phyloP scores from a whole-genome alignment of 352 stramenopile genomes.

The Phytophthora sojae region DNA sequence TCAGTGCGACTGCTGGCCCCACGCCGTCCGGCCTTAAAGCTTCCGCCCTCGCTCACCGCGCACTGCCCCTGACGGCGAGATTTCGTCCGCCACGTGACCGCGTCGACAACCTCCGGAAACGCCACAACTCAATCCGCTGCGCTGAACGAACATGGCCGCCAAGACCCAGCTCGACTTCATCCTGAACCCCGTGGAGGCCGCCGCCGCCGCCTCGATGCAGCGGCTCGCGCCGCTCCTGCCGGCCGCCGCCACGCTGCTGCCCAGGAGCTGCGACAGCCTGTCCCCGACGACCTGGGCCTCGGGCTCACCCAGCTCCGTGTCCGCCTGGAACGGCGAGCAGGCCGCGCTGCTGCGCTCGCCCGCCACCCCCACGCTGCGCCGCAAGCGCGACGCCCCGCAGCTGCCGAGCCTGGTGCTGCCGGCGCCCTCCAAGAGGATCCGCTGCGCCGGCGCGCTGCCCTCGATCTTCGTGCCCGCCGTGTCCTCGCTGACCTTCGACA shows the following conservation, averaged over 20 bases:
- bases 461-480: slow-evolving; percentile 30
- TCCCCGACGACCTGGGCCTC: slow-evolving; percentile 3
- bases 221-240: slow-evolving; percentile 7
- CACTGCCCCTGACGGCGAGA: not conserved
- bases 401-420: slow-evolving; percentile 1
- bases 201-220: not conserved
- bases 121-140: slow-evolving; percentile 28
- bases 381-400: slow-evolving; percentile 24
- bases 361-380: slow-evolving; percentile 4
- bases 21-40: not conserved
- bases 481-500: slow-evolving; percentile 27
- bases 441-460: slow-evolving; percentile 15
- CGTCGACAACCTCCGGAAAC: slow-evolving; percentile 2
- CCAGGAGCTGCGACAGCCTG: slow-evolving; percentile 5
- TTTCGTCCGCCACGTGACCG: not conserved
- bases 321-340: slow-evolving; percentile 35
- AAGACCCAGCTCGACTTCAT: slow-evolving; percentile 42
- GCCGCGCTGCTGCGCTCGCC: slow-evolving; percentile 18
- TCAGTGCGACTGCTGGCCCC: slow-evolving; percentile 10
- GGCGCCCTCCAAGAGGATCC: slow-evolving; percentile 25
- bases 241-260: slow-evolving; percentile 11
- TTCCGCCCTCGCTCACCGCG: no score
- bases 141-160: slow-evolving; percentile 35
- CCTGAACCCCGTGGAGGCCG: slow-evolving; percentile 19
- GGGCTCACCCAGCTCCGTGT: slow-evolving; percentile 40